Evolutionary conservation across 2,329 filamentous ascomycete genomes (phyloP).

Genomic region (Diaporthe sp.): DNA sequence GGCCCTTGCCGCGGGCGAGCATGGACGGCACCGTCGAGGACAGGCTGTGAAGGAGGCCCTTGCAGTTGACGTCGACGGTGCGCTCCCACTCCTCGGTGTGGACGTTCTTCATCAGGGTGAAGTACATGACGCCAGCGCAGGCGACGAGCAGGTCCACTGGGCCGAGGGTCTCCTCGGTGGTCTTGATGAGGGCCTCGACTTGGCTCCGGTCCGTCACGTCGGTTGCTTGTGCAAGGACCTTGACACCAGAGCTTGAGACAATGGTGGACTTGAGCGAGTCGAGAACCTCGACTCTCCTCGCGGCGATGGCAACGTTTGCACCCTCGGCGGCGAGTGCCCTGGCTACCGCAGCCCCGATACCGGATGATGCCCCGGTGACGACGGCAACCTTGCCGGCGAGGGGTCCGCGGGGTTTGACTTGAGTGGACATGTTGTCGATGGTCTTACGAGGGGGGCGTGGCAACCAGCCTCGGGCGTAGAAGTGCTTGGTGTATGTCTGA

Average conservation of each 20-base stretch:
- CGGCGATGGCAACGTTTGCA: conserved; percentile 77
- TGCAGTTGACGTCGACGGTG: conserved; percentile 89
- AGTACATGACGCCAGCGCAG: conserved; percentile 89
- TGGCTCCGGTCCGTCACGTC: conserved; percentile 76
- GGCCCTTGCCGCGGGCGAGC: conserved; percentile 74
- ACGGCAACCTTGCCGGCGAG: conserved; percentile 77
- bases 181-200: conserved; percentile 72
- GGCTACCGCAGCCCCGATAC: conserved; percentile 81
- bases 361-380: conserved; percentile 82
- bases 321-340: conserved; percentile 76
- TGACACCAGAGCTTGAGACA: conserved; percentile 57
- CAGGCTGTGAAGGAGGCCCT: conserved; percentile 80
- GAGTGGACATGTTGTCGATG: conserved; percentile 36
- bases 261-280: conserved; percentile 69
- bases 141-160: conserved; percentile 82
- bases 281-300: conserved; percentile 75
- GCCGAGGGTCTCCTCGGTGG: conserved; percentile 71
- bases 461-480: conserved; percentile 84
- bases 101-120: conserved; percentile 84
- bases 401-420: conserved; percentile 61
- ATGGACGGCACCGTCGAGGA: conserved; percentile 77
- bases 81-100: conserved; percentile 82
- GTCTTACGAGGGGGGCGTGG: conserved; percentile 67
- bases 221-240: conserved; percentile 75
- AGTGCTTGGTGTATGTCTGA: conserved; percentile 82